phyloP scores from a whole-genome alignment of 805 yeast genomes.

The Huiozyma sinensis region DNA sequence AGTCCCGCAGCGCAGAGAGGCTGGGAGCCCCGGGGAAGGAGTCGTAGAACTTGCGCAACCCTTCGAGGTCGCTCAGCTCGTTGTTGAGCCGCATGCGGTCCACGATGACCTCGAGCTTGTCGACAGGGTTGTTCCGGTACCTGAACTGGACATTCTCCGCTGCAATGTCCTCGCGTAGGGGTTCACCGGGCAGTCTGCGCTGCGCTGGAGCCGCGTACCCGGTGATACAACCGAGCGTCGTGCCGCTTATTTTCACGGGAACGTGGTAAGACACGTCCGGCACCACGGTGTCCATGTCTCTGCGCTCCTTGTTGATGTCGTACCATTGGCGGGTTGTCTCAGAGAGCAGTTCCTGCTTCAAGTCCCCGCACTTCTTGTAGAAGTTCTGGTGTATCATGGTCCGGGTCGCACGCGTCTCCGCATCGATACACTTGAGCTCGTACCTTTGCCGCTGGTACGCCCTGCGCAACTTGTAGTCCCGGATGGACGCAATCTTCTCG shows the following conservation, averaged over 20 bases:
- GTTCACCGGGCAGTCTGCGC: constrained; percentile 23
- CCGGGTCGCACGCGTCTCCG: constrained; percentile 70
- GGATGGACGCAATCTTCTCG: constrained; percentile 58
- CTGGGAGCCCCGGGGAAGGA: constrained; percentile 72
- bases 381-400: constrained; percentile 78
- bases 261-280: constrained; percentile 41
- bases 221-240: constrained; percentile 28
- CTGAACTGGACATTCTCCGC: constrained; percentile 35
- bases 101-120: constrained; percentile 40
- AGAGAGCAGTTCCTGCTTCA: constrained; percentile 52
- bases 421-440: constrained; percentile 64
- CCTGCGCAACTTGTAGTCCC: constrained; percentile 54
- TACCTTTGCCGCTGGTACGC: constrained; percentile 46
- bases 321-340: constrained; percentile 84
- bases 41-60: constrained; percentile 56
- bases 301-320: constrained; percentile 77
- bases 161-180: constrained; percentile 26
- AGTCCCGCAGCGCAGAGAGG: constrained; percentile 49
- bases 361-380: constrained; percentile 54
- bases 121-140: constrained; percentile 33
- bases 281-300: constrained; percentile 53
- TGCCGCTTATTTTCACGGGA: constrained; percentile 25
- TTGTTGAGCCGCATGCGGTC: constrained; percentile 56
- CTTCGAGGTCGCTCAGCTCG: constrained; percentile 61
- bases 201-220: constrained; percentile 30